phyloP scores from a whole-genome alignment of 1,284 basidiomycete genomes.

The Chalciporus sp. region DNA sequence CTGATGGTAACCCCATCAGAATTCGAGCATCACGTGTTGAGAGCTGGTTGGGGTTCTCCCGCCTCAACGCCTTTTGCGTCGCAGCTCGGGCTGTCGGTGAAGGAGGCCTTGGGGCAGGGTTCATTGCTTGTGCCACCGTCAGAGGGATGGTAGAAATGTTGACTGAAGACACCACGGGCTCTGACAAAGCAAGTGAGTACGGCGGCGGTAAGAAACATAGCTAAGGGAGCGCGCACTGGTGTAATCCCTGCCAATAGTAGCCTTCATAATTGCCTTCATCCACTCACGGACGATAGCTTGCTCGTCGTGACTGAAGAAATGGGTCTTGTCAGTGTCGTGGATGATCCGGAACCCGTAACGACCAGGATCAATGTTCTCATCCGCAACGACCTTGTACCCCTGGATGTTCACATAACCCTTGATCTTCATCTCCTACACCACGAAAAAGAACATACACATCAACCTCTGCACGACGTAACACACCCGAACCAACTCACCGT shows the following conservation, averaged over 20 bases:
- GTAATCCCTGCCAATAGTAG: constrained; percentile 93
- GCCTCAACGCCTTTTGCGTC: constrained; percentile 84
- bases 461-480: neutral
- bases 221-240: constrained; percentile 62
- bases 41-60: constrained; percentile 89
- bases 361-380: constrained; percentile 91
- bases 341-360: constrained; percentile 95
- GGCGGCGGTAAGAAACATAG: neutral
- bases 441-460: neutral
- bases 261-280: constrained; percentile 99
- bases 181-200: constrained; percentile 42
- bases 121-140: constrained; percentile 94
- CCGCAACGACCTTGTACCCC: constrained; percentile 93
- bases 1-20: constrained; percentile 64
- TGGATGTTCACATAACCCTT: constrained; percentile 94
- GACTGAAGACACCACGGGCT: constrained; percentile 94
- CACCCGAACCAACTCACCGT: constrained; percentile 48
- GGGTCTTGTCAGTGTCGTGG: constrained; percentile 86
- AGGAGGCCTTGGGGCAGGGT: constrained; percentile 91
- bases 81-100: constrained; percentile 88
- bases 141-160: constrained; percentile 97
- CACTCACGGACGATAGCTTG: constrained; percentile 85
- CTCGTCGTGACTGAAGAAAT: constrained; percentile 92
- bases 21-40: constrained; percentile 85
- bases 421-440: constrained; percentile 81